Evolutionary conservation across 2,329 filamentous ascomycete species (phyloP).

Genomic region (Metarhizium robertsii): DNA sequence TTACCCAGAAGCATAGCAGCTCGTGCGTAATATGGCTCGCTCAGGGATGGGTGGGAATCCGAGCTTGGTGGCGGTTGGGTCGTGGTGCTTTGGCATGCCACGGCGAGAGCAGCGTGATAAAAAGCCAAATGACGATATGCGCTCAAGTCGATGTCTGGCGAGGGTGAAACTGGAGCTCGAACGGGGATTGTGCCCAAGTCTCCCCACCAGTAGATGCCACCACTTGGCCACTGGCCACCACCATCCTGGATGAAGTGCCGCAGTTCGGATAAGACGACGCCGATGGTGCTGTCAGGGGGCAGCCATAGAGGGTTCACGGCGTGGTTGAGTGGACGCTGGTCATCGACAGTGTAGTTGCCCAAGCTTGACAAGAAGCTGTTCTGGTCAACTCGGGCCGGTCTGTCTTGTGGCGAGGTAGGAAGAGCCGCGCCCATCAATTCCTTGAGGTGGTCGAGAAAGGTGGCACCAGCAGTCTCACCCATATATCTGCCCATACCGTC

Average conservation of each 20-base stretch:
- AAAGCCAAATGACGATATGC: slow-evolving; percentile 31
- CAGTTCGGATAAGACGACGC: slow-evolving; percentile 28
- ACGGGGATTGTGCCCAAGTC: slow-evolving; percentile 25
- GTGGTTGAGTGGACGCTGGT: slow-evolving; percentile 31
- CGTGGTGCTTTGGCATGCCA: slow-evolving; percentile 16
- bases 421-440: slow-evolving; percentile 28
- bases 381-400: slow-evolving; percentile 5
- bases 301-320: slow-evolving; percentile 30
- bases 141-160: slow-evolving; percentile 14
- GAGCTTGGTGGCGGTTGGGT: slow-evolving; percentile 12
- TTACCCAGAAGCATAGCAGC: slow-evolving; percentile 36
- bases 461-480: slow-evolving; percentile 40
- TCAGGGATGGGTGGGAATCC: slow-evolving; percentile 21
- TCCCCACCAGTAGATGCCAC: slow-evolving; percentile 41
- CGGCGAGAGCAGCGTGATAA: slow-evolving; percentile 36
- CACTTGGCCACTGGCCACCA: slow-evolving; percentile 29
- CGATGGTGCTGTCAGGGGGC: slow-evolving; percentile 27
- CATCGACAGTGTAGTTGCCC: slow-evolving; percentile 37
- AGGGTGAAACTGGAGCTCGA: slow-evolving; percentile 12
- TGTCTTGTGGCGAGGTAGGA: slow-evolving; percentile 4
- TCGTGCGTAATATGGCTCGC: slow-evolving; percentile 35
- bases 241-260: slow-evolving; percentile 37
- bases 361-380: slow-evolving; percentile 28
- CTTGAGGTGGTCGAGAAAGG: slow-evolving; percentile 40
- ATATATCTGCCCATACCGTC: slow-evolving; percentile 36